Evolutionary conservation across 306 rosid genomes (phyloP), one percentile per base, ranked within the genome.

Genomic region (Aeschynomene evenia): DNA sequence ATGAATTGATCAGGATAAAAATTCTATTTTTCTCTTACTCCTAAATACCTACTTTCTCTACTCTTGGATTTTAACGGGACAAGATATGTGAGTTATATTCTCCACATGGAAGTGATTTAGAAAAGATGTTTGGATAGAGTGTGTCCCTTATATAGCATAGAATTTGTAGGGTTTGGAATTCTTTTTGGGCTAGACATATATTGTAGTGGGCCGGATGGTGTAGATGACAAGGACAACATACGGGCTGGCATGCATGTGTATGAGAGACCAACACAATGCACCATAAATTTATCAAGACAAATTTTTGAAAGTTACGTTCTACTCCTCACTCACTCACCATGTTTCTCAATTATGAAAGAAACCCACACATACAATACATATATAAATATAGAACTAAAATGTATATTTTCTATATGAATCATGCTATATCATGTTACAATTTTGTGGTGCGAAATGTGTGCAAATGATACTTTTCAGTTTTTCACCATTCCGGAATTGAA

Each of bases 261-360:
- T 31, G 53, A 29, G 42, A 5, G 23, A 75, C 57, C 21, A 45
- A 3, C 20, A 45, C 51, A 45, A 45, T 12, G 15, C 18, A 40
- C 15, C 16, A 13, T 40, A 50, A 60, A 57, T 52, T 13, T 4
- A 29, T 69, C 1, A 36, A 63, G 68, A 63, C 63, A 70, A 70
- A 70, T 5, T 7, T 63, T 7, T 63, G 62, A 54, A 70, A 70
- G 71, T 21, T 29, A 70, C 46, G 48, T 16, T 21, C 50, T 43
- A 13, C 70, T 29, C 76, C 66, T 51, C 62, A 48, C 71, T 74
- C 72, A 54, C 52, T 74, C 60, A 45, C 19, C 4, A 11, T 23
- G 43, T 26, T 63, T 24, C n/a, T 42, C 16, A 15, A 9, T 40
- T 22, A 52, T 21, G 63, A 36, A 29, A 52, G 43, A 61, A 22